These are phyloP conservation scores for Neurospora sp. DNA, from an alignment of 495 filamentous ascomycete species.

Conservation along the genomic window DNA sequence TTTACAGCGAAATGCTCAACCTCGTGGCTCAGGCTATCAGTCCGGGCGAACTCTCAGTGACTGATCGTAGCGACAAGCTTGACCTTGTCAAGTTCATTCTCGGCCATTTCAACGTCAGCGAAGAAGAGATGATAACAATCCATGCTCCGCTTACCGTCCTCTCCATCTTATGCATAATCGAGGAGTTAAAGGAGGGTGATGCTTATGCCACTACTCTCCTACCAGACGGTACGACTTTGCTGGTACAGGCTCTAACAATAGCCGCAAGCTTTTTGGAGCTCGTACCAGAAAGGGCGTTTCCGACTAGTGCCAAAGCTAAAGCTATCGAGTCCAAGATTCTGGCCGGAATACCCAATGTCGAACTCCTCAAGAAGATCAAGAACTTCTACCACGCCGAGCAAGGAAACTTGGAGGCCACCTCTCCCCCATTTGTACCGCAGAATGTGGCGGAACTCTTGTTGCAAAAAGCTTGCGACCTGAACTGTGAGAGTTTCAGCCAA, in stretches of 20 bases:
- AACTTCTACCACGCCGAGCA: constrained; percentile 54
- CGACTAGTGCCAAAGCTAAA: constrained; percentile 21
- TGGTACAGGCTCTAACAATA: constrained; percentile 39
- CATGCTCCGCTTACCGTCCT: constrained; percentile 73
- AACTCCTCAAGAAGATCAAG: constrained; percentile 50
- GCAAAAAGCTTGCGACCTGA: constrained; percentile 47
- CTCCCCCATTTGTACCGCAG: constrained; percentile 47
- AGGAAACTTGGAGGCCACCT: constrained; percentile 39
- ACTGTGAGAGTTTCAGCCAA: constrained; percentile 34
- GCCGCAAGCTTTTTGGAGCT: constrained; percentile 49
- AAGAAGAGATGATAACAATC: constrained; percentile 86
- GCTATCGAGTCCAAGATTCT: constrained; percentile 17
- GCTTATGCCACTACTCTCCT: constrained; percentile 1
- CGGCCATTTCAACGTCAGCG: constrained; percentile 79
- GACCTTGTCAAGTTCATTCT: constrained; percentile 73
- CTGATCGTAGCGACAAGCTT: constrained; percentile 47
- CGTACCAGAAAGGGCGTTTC: constrained; percentile 62
- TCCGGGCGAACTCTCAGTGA: constrained; percentile 23
- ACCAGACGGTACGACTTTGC: constrained; percentile 6
- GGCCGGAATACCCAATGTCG: constrained; percentile 30
- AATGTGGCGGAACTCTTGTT: constrained; percentile 51
- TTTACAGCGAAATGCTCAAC: constrained; percentile 71
- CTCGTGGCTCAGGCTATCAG: constrained; percentile 49
- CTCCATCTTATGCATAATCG: constrained; percentile 53
- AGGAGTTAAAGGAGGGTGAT: constrained; percentile 26